Conservation (phyloP, 345 rosid genomes). For the Populus pruinosa region DNA sequence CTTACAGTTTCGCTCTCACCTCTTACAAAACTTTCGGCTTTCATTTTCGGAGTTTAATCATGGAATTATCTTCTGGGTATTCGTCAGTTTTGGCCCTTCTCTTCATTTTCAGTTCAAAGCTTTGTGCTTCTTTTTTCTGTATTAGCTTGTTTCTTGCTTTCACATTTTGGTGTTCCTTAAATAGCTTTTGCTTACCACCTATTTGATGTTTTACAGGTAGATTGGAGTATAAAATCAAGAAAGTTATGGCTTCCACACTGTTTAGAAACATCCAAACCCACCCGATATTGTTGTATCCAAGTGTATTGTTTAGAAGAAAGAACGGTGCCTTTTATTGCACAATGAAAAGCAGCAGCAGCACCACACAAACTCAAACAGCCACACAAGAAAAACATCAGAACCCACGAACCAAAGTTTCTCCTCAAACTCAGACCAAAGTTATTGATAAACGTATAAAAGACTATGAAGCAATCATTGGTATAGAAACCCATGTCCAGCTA, state of each 20-base stretch:
- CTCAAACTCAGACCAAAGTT: constrained; percentile 40
- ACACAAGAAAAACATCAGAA: constrained; percentile 50
- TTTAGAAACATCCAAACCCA: constrained; percentile 50
- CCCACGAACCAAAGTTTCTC: constrained; percentile 38
- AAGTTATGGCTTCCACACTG: constrained; percentile 60
- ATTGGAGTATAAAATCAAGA: constrained; percentile 3
- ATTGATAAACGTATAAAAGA: constrained; percentile 51
- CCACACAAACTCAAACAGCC: constrained; percentile 42
- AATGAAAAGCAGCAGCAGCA: constrained; percentile 28
- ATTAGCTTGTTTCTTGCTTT: background rate
- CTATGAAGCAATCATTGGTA: constrained; percentile 83
- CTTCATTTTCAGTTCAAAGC: background rate
- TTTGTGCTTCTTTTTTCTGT: background rate
- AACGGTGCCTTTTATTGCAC: constrained; percentile 39
- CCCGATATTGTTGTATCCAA: constrained; percentile 41
- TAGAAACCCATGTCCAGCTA: constrained; percentile 95
- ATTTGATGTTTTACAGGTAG: constrained; percentile 37
- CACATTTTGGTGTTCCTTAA: background rate
- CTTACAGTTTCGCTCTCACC: background rate
- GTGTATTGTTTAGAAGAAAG: constrained; percentile 47
- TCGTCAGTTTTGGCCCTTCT: background rate
- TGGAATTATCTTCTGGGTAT: background rate
- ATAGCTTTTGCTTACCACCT: constrained; percentile 16
- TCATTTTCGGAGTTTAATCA: background rate
- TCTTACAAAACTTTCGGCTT: background rate